phyloP scores from a whole-genome alignment of 116 monocot species.

The Cymodocea nodosa region DNA sequence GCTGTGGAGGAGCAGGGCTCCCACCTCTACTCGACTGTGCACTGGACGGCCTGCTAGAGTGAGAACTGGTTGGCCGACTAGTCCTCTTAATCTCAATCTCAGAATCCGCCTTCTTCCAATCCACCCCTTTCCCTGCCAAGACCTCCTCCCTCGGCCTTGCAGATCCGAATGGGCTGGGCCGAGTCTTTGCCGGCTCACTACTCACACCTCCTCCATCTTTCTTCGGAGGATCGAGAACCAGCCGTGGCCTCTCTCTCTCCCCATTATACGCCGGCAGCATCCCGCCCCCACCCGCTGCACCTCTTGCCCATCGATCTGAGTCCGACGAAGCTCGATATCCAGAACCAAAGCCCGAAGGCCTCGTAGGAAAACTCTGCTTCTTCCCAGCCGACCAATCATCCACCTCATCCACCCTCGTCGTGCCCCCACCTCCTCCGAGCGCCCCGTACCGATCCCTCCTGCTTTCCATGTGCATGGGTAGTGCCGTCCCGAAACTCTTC shows the following conservation, averaged over 20 bases:
- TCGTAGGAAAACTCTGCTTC: constrained; percentile 16
- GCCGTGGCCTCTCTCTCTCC: constrained; percentile 49
- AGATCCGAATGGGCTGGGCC: constrained; percentile 62
- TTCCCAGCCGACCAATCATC: constrained; percentile 53
- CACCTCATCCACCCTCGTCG: constrained; percentile 42
- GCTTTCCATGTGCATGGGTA: constrained; percentile 1
- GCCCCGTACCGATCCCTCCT: background rate
- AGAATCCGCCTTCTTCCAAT: constrained; percentile 71
- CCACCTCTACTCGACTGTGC: constrained; percentile 52
- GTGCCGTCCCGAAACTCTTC: constrained; percentile 13
- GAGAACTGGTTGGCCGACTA: constrained; percentile 57
- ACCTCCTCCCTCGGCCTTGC: constrained; percentile 92
- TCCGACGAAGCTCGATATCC: constrained; percentile 52
- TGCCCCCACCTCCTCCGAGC: constrained; percentile 16
- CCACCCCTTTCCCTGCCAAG: constrained; percentile 71
- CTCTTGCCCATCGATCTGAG: constrained; percentile 60
- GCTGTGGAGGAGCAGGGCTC: constrained; percentile 22
- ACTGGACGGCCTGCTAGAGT: constrained; percentile 78
- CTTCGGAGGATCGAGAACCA: constrained; percentile 72
- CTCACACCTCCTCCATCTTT: constrained; percentile 10
- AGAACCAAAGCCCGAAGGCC: constrained; percentile 19
- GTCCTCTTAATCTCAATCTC: constrained; percentile 66
- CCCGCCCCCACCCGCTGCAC: constrained; percentile 17
- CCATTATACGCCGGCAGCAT: constrained; percentile 12
- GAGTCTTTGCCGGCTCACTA: constrained; percentile 16